These are phyloP conservation scores for Hebeloma cylindrosporum DNA, from an alignment of 768 basidiomycete species.

Conservation along the genomic window DNA sequence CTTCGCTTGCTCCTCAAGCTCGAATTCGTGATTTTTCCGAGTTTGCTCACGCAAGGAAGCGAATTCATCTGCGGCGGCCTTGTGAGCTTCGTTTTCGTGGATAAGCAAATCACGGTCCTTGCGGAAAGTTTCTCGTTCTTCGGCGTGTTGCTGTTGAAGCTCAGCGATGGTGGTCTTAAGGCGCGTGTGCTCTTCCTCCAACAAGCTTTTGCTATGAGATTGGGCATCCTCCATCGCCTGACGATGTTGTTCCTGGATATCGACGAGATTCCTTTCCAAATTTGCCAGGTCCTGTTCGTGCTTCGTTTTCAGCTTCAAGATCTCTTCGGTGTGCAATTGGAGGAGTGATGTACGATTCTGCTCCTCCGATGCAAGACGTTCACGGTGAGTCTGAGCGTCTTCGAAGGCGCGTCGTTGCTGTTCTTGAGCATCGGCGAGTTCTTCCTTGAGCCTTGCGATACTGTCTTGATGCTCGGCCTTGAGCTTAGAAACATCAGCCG, in stretches of 20 bases:
- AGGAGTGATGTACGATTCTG: conserved; percentile 3
- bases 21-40: conserved; percentile 43
- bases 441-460: conserved; percentile 39
- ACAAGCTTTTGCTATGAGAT: conserved; percentile 34
- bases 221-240: conserved; percentile 13
- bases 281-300: conserved; percentile 48
- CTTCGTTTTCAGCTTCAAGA: conserved; percentile 33
- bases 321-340: conserved; percentile 14
- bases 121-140: conserved; percentile 47
- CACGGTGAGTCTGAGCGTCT: conserved; percentile 27
- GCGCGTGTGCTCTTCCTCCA: conserved; percentile 49
- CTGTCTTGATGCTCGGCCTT: conserved; percentile 50
- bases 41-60: conserved; percentile 44
- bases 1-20: conserved; percentile 49
- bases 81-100: conserved; percentile 62
- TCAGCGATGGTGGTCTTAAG: conserved; percentile 48
- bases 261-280: conserved; percentile 30
- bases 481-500: conserved; percentile 37
- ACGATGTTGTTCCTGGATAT: conserved; percentile 22
- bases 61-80: conserved; percentile 51
- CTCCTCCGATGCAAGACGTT: conserved; percentile 9
- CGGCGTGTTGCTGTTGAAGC: conserved; percentile 46
- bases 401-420: conserved; percentile 36
- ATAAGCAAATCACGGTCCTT: conserved; percentile 49
- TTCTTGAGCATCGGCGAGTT: conserved; percentile 38